Conservation (phyloP, 768 basidiomycete genomes). For the Auricularia auricula-judae region DNA sequence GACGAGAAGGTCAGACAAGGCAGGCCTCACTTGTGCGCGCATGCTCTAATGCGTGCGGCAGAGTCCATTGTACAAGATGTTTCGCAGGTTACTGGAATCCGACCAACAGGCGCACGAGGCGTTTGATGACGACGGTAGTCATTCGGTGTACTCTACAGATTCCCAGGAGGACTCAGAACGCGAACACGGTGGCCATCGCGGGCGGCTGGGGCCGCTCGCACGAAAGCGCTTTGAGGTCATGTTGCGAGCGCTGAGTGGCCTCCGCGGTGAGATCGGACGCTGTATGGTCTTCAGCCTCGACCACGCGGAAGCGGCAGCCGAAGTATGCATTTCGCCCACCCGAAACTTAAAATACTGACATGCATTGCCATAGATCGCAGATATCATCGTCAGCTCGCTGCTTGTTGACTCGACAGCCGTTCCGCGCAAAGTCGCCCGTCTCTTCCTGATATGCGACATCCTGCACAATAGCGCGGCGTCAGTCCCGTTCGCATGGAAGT, state of each 20-base stretch:
- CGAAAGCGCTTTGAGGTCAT: conserved; percentile 82
- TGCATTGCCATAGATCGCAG: conserved; percentile 51
- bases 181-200: conserved; percentile 62
- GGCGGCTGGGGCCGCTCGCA: conserved; percentile 64
- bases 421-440: conserved; percentile 91
- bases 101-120: conserved; percentile 45
- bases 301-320: conserved; percentile 90
- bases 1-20: conserved; percentile 19
- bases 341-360: not conserved
- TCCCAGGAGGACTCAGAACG: conserved; percentile 89
- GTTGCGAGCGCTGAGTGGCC: conserved; percentile 76
- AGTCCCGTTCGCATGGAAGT: conserved; percentile 95
- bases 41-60: conserved; percentile 17
- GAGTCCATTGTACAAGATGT: conserved; percentile 65
- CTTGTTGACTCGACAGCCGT: conserved; percentile 88
- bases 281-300: conserved; percentile 97
- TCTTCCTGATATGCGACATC: conserved; percentile 95
- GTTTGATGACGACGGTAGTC: conserved; percentile 66
- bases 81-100: conserved; percentile 55
- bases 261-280: conserved; percentile 81
- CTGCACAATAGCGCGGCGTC: conserved; percentile 93
- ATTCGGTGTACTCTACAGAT: conserved; percentile 84
- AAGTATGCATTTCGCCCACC: conserved; percentile 36
- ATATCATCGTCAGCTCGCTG: conserved; percentile 82
- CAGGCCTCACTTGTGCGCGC: conserved; percentile 22